Evolutionary conservation across 2,329 filamentous ascomycete species (phyloP).

Genomic region (Aspergillus spinulosporus): DNA sequence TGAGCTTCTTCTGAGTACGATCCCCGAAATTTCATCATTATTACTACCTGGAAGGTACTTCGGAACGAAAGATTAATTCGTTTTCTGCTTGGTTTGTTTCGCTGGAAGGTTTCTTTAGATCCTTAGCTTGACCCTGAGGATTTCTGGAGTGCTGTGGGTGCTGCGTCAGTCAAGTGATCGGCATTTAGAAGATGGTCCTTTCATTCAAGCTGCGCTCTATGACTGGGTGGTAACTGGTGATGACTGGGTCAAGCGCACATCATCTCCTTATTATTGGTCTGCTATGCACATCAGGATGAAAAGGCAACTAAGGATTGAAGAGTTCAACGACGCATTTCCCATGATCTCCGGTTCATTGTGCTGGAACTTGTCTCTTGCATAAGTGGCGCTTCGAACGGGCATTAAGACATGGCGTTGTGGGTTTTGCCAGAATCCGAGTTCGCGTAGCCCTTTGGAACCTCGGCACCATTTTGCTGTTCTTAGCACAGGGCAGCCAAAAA

Average conservation of each 20-base stretch:
- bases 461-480: not conserved
- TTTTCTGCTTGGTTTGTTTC: not conserved
- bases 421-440: not conserved
- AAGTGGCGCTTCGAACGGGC: constrained; percentile 1
- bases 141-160: not conserved
- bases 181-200: not conserved
- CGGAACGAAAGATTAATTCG: not conserved
- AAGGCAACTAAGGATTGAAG: not conserved
- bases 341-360: not conserved
- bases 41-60: not conserved
- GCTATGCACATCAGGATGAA: constrained; percentile 6
- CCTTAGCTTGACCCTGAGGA: not conserved
- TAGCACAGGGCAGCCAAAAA: not conserved
- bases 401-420: constrained; percentile 2
- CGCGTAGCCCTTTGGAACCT: not conserved
- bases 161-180: constrained; percentile 3
- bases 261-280: constrained; percentile 5
- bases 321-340: not conserved
- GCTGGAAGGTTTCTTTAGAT: not conserved
- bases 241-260: constrained; percentile 3
- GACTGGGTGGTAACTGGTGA: constrained; percentile 1
- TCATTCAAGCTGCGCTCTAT: constrained; percentile 1
- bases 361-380: constrained; percentile 1
- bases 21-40: not conserved
- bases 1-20: not conserved